These are phyloP conservation scores for Filobasidium uniguttulatum DNA, from an alignment of 1,284 basidiomycete species.

Conservation along the genomic window DNA sequence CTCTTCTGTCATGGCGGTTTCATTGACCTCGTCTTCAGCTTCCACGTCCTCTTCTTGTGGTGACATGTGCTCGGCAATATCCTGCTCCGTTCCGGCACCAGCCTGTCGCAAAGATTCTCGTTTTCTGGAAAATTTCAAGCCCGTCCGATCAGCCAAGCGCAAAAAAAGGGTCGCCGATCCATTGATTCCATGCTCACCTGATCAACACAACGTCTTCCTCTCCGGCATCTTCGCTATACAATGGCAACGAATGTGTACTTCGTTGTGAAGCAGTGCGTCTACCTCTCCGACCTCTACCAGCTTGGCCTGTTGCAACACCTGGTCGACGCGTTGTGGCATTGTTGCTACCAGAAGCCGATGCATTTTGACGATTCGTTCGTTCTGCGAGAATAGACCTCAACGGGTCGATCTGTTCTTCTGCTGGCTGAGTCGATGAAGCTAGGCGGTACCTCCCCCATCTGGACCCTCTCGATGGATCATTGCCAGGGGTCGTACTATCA, in stretches of 20 bases:
- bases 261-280: slow-evolving; percentile 13
- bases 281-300: slow-evolving; percentile 12
- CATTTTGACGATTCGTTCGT: slow-evolving; percentile 7
- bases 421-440: too few species aligned
- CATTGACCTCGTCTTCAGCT: slow-evolving; percentile 5
- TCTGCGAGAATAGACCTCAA: too few species aligned
- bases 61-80: slow-evolving; percentile 1
- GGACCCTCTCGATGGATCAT: background rate
- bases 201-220: slow-evolving; percentile 15
- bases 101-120: slow-evolving; percentile 12
- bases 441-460: too few species aligned
- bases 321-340: too few species aligned
- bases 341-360: too few species aligned
- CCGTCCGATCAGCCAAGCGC: background rate
- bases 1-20: background rate
- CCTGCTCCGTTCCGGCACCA: background rate
- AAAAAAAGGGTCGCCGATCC: background rate
- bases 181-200: slow-evolving; percentile 3
- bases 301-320: too few species aligned
- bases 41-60: background rate
- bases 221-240: slow-evolving; percentile 13
- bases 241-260: slow-evolving; percentile 11
- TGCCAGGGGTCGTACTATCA: background rate
- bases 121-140: slow-evolving; percentile 7
- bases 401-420: background rate